A percentile compares a stretch with the other conserved stretches of the same genome.
Conservation (phyloP, 1,284 basidiomycete genomes). For the Cryptococcus hybrid region DNA sequence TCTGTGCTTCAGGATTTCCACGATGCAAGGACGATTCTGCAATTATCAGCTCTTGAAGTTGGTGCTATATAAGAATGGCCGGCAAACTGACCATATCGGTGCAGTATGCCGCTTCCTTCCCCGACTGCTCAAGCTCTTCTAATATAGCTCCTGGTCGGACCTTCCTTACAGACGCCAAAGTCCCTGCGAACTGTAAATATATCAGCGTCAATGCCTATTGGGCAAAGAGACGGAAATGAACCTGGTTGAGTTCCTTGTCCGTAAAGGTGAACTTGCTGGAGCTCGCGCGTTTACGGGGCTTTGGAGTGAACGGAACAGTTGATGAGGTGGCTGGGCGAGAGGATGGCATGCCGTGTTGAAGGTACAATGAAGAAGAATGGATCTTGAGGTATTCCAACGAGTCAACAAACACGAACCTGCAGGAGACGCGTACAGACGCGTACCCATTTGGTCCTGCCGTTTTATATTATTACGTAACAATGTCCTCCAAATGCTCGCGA, state of each 20-base stretch:
- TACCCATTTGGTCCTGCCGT: no score
- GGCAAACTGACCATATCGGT: conserved; percentile 4
- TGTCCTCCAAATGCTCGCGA: no score
- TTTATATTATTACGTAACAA: no score
- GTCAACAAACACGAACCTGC: no score
- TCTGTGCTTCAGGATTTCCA: no score
- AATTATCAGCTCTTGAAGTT: no score
- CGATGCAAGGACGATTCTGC: no score
- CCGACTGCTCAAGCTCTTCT: conserved; percentile 43
- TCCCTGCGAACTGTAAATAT: conserved; percentile 29
- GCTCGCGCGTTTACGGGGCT: conserved; percentile 28
- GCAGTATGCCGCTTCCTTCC: conserved; percentile 21
- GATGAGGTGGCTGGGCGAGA: conserved; percentile 12
- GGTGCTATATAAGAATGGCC: no score
- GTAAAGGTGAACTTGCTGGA: conserved; percentile 24
- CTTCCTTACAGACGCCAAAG: conserved; percentile 40
- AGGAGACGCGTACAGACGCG: no score
- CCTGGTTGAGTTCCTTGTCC: conserved; percentile 31
- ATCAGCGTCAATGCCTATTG: neutral
- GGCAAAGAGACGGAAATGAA: conserved; percentile 17
- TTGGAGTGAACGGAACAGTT: conserved; percentile 45
- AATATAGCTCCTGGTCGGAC: conserved; percentile 40
- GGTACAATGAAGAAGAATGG: no score
- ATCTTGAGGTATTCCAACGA: no score
- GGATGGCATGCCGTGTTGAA: neutral